phyloP scores from a whole-genome alignment of 2,329 filamentous ascomycete species.

The Xenoacremonium recifei region DNA sequence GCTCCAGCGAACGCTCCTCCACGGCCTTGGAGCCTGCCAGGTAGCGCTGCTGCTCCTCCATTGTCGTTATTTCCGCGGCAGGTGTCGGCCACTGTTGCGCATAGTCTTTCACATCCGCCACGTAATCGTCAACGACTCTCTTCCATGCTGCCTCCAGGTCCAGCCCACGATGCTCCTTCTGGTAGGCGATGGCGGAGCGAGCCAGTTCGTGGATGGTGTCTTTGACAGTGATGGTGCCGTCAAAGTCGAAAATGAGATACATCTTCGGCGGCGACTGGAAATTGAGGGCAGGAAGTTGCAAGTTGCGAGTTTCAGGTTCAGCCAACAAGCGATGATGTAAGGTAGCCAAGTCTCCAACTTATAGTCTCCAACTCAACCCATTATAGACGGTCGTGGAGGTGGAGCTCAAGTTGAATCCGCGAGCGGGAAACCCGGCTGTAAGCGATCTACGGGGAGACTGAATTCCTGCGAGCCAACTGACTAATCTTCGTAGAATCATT shows the following conservation, averaged over 20 bases:
- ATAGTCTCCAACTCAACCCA: too few relatives aligned
- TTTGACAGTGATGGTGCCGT: conserved; percentile 55
- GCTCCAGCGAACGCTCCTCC: conserved; percentile 45
- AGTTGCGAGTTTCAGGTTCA: too few relatives aligned
- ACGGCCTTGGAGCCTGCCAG: conserved; percentile 42
- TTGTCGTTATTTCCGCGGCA: conserved; percentile 30
- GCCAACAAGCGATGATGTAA: too few relatives aligned
- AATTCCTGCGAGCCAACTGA: too few relatives aligned
- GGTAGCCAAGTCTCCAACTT: too few relatives aligned
- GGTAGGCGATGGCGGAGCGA: conserved; percentile 38
- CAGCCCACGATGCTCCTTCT: conserved; percentile 22
- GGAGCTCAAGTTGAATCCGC: too few relatives aligned
- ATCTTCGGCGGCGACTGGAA: conserved; percentile 26
- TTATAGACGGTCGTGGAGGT: too few relatives aligned
- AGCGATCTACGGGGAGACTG: too few relatives aligned
- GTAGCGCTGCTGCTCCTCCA: conserved; percentile 41
- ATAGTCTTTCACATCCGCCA: conserved; percentile 40
- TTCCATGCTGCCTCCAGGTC: conserved; percentile 43
- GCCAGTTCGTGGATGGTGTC: conserved; percentile 54
- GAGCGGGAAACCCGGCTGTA: too few relatives aligned
- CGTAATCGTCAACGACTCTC: conserved; percentile 44
- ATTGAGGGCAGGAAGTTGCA: too few relatives aligned
- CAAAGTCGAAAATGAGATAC: conserved; percentile 57
- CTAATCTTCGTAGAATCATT: too few relatives aligned
- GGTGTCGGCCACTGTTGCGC: conserved; percentile 30